These are phyloP conservation scores for Dactylellina haptotyla DNA, from an alignment of 2,329 filamentous ascomycete genomes.

Conservation along the genomic window DNA sequence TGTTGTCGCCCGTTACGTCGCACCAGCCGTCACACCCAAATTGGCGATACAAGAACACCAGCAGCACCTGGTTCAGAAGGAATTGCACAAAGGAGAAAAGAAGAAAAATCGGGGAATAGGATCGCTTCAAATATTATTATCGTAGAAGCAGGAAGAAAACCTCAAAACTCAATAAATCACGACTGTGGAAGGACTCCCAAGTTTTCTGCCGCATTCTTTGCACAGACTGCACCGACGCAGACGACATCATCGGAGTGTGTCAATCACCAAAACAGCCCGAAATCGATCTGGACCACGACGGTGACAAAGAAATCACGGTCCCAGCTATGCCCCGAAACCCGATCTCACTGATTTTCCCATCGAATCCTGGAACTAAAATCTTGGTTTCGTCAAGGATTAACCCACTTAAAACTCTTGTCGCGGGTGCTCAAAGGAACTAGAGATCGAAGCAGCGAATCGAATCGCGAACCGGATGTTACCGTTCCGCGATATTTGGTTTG, in stretches of 20 bases:
- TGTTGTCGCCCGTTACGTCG: too few species aligned
- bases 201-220: conserved; percentile 6
- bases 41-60: too few species aligned
- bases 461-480: too few species aligned
- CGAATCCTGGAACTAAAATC: background rate
- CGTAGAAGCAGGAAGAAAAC: too few species aligned
- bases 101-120: background rate
- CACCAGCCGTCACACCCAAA: too few species aligned
- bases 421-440: too few species aligned
- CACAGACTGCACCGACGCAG: conserved; percentile 2
- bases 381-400: background rate
- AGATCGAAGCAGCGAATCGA: conserved; percentile 4
- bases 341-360: background rate
- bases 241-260: conserved; percentile 12
- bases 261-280: background rate
- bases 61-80: too few species aligned
- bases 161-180: too few species aligned
- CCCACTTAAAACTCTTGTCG: too few species aligned
- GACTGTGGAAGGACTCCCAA: background rate
- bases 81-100: background rate
- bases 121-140: too few species aligned
- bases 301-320: background rate
- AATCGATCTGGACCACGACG: conserved; percentile 6
- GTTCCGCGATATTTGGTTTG: background rate
- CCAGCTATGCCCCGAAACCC: conserved; percentile 2